Evolutionary conservation across 108 stramenopile genomes (phyloP), one percentile per base, ranked within the genome.

Genomic region (Cyclotella atomus): DNA sequence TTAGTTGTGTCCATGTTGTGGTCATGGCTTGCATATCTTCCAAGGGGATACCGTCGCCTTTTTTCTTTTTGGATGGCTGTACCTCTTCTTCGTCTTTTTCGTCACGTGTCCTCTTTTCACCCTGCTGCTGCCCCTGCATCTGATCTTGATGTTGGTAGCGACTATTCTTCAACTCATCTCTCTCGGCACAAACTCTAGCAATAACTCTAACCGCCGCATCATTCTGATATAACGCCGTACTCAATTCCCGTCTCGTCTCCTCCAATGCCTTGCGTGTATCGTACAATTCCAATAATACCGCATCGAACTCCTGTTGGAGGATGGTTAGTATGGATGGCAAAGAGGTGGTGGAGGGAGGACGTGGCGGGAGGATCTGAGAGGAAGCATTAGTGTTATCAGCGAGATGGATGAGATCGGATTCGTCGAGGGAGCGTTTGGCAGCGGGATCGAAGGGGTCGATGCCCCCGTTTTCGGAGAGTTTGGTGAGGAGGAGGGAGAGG

Each of bases 201-300:
- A 98, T 87, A 8, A 98, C 98, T 24, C 97, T 79, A 23, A 97
- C 89, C 17, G 97, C 96, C 14, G 97, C 97, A 83, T 98, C 98
- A 71, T 97, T 95, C 82, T 98, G 97, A 83, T 97, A 98, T 66
- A 98, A 76, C 14, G 97, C 95, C 52, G 89, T 84, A 34, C 87
- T 83, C 27, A 98, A 75, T 55, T 98, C 95, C 10, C 82, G 69
- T 25, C 97, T 84, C 8, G 97, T 96, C 43, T 91, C 89, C 61
- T 97, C 91, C 28, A 98, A 70, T 21, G 89, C 82, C 67, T 88
- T 83, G 10, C 89, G 78, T 0, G 96, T 91, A 49, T 91, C 91
- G 72, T 91, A 94, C 33, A 94, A 69, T 69, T 97, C 98, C 38
- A 98, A 70, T 21, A 97, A 77, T 20, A 97, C 49, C 6, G 89